These are phyloP conservation scores for Phyllosticta citrichinensis DNA, from an alignment of 2,329 filamentous ascomycete species.

Conservation along the genomic window DNA sequence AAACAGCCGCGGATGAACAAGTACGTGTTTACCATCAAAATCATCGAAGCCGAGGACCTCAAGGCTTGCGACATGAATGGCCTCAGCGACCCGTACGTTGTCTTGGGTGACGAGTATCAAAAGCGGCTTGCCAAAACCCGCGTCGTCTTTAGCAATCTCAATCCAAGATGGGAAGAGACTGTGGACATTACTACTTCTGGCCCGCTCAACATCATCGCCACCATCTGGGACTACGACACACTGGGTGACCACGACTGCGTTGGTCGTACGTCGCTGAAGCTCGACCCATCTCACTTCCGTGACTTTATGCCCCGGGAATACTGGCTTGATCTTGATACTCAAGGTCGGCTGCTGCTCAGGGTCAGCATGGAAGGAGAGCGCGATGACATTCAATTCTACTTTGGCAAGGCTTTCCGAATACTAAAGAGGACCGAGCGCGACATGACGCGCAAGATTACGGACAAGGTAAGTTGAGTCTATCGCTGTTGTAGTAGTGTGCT, in stretches of 20 bases:
- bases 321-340: constrained; percentile 94
- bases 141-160: constrained; percentile 80
- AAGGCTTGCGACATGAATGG: constrained; percentile 97
- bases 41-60: constrained; percentile 93
- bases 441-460: constrained; percentile 96
- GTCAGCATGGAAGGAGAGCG: constrained; percentile 98
- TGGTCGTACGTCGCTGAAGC: constrained; percentile 88
- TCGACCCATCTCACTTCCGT: constrained; percentile 95
- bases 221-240: constrained; percentile 96
- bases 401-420: constrained; percentile 91
- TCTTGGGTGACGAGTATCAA: constrained; percentile 94
- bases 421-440: constrained; percentile 93
- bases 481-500: constrained; percentile 10
- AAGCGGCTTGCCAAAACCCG: constrained; percentile 92
- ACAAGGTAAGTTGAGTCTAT: constrained; percentile 57
- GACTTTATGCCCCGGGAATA: constrained; percentile 94
- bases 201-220: constrained; percentile 87
- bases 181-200: constrained; percentile 92
- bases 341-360: constrained; percentile 76
- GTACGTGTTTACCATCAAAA: constrained; percentile 97
- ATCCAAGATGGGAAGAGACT: constrained; percentile 93
- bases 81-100: constrained; percentile 91
- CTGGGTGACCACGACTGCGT: constrained; percentile 97
- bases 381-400: constrained; percentile 97
- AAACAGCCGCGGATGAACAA: constrained; percentile 63